These are phyloP conservation scores for Ophiostoma fasciatum DNA, from an alignment of 2,329 filamentous ascomycete species.

Conservation along the genomic window DNA sequence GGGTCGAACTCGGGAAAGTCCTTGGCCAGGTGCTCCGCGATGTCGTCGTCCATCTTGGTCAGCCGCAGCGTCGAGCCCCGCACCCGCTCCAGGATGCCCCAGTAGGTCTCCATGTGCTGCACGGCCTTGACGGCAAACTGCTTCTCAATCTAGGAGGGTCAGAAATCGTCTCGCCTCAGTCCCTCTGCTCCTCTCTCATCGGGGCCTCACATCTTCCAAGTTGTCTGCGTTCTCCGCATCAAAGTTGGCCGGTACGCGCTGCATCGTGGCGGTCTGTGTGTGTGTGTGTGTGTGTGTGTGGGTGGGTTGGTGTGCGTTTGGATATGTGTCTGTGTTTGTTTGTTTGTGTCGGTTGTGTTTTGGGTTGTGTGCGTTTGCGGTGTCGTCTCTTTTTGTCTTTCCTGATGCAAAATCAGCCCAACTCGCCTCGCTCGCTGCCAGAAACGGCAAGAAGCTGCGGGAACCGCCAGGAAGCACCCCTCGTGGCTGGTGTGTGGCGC, in stretches of 20 bases:
- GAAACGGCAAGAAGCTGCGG: constrained; percentile 6
- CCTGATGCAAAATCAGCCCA: background rate
- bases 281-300: background rate
- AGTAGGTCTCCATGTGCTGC: constrained; percentile 94
- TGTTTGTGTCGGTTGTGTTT: background rate
- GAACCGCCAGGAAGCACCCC: background rate
- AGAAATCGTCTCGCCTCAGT: background rate
- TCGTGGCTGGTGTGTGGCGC: background rate
- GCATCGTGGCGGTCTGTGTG: constrained; percentile 12
- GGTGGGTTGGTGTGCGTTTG: background rate
- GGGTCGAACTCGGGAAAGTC: constrained; percentile 92
- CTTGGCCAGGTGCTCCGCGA: constrained; percentile 71
- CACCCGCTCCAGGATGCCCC: constrained; percentile 83
- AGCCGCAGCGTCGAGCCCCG: constrained; percentile 78
- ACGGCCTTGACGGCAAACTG: constrained; percentile 98
- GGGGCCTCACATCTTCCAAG: constrained; percentile 37
- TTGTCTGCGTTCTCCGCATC: constrained; percentile 41
- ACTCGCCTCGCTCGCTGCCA: constrained; percentile 2
- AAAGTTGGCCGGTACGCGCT: constrained; percentile 37
- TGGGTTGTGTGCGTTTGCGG: no score
- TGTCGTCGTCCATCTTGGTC: constrained; percentile 91
- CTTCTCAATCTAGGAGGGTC: constrained; percentile 70
- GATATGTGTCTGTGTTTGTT: background rate
- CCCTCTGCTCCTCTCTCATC: background rate
- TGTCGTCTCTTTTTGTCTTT: background rate